Evolutionary conservation across 129 eudicot species (phyloP).

Genomic region (Tagetes patula): DNA sequence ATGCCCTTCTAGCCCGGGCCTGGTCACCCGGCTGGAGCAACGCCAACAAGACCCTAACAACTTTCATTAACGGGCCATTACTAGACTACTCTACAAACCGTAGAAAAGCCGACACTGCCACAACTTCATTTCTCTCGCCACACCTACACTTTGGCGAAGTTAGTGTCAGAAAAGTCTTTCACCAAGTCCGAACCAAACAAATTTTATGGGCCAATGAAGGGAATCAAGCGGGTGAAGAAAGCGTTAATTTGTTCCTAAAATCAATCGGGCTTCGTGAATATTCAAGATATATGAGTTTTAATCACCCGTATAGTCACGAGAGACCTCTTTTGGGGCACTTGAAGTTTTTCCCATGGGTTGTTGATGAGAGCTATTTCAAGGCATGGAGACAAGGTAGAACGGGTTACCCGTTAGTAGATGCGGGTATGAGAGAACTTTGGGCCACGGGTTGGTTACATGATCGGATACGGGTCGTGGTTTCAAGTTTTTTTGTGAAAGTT

Average conservation of each 20-base stretch:
- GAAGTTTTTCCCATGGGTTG: slow-evolving; percentile 90
- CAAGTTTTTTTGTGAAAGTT: slow-evolving; percentile 95
- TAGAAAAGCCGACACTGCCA: slow-evolving; percentile 81
- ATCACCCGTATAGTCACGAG: slow-evolving; percentile 91
- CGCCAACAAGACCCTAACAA: slow-evolving; percentile 79
- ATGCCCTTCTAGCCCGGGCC: slow-evolving; percentile 93
- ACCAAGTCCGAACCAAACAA: slow-evolving; percentile 80
- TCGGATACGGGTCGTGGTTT: slow-evolving; percentile 83
- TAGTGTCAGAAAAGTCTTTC: slow-evolving; percentile 89
- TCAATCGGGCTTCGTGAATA: slow-evolving; percentile 94
- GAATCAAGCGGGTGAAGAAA: slow-evolving; percentile 84
- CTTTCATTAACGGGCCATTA: slow-evolving; percentile 78
- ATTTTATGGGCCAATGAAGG: slow-evolving; percentile 92
- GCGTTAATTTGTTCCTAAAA: slow-evolving; percentile 83
- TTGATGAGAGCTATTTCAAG: slow-evolving; percentile 77
- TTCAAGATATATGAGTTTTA: slow-evolving; percentile 90
- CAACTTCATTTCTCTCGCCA: slow-evolving; percentile 95
- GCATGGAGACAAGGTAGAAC: slow-evolving; percentile 99
- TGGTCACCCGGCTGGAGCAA: slow-evolving; percentile 99
- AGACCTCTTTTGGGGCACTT: slow-evolving; percentile 87
- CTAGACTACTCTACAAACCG: slow-evolving; percentile 79
- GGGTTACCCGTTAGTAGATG: slow-evolving; percentile 98
- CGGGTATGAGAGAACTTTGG: slow-evolving; percentile 98
- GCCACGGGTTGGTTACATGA: slow-evolving; percentile 98
- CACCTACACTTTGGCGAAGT: slow-evolving; percentile 95